Base-by-base conservation (phyloP, 306 rosid genomes). In the Cicer cuneatum region DNA sequence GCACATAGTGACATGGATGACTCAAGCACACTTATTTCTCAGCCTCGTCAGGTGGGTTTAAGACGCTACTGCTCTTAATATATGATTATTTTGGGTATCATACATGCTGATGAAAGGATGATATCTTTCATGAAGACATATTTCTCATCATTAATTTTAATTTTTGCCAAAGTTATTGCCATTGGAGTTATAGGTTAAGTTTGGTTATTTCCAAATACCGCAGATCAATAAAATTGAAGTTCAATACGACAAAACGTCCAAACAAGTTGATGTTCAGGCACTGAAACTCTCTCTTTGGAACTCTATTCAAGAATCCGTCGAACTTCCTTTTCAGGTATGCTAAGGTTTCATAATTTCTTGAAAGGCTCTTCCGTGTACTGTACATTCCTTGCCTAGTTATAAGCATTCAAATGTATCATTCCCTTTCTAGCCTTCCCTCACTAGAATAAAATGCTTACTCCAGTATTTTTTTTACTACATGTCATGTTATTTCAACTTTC, bases 211-310 rank as follows among this genome's bases (percentile, higher is more conserved):
- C 14, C 58, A 3, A 80, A 85, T 69, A 37, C 80, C 60, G 11
- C 88, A 93, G 96, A 89, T 93, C 67, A 93, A 87, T 72, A 91
- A 89, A 90, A 84, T 91, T 66, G 89, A 93, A 87, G 98, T 93
- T 51, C 93, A 88, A 80, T 89, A 85, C 78, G 98, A 91, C 85
- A 88, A 89, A 88, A 90, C 91, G 49, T 88, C 97, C 53, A 93
- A 89, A 76, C 96, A 89, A 91, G 98, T 93, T 13, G 93, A 91
- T 57, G 97, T 90, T 77, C 91, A 91, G 85, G 89, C 77, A 47
- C 81, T 93, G 80, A 93, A 93, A 81, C 81, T 58, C 59, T 86
- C 91, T 21, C 89, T 91, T 56, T 93, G 97, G 98, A 82, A 77
- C 75, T 86, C 74, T 66, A 81, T 89, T 75, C 94, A 87, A 84